Percentiles rank a stretch among this genome's conserved stretches.
phyloP scores from a whole-genome alignment of 495 filamentous ascomycete species.

The Tuber microsphaerosporum region DNA sequence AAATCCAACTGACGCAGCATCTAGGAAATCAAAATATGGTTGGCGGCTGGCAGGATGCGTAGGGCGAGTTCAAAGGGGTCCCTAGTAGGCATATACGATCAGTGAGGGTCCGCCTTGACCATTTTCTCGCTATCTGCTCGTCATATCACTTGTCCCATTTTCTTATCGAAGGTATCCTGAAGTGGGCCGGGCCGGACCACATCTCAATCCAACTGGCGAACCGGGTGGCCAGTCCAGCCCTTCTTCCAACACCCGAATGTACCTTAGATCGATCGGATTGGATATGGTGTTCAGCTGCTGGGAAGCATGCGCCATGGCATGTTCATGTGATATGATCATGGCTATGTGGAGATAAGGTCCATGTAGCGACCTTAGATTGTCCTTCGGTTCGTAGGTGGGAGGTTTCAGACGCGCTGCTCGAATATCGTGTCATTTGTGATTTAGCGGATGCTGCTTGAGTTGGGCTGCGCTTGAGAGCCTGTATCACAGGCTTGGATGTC shows the following conservation, averaged over 20 bases:
- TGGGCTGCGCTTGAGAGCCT: not conserved
- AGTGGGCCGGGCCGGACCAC: conserved; percentile 4
- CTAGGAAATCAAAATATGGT: not conserved
- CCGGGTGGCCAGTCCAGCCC: not conserved
- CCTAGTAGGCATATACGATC: not conserved
- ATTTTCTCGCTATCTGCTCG: not conserved
- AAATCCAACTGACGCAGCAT: not conserved
- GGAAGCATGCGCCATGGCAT: not conserved
- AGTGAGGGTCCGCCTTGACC: not conserved
- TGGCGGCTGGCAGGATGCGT: not conserved
- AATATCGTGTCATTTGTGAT: not conserved
- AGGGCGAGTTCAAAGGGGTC: not conserved
- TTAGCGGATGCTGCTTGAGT: not conserved
- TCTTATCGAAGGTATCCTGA: not conserved
- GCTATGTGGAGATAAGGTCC: conserved; percentile 1
- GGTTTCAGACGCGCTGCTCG: not conserved
- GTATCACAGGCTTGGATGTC: not conserved
- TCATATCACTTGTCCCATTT: conserved; percentile 1
- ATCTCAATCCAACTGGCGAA: conserved; percentile 2
- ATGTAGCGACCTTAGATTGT: not conserved
- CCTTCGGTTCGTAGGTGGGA: not conserved
- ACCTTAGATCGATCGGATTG: conserved; percentile 1
- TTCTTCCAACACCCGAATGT: not conserved
- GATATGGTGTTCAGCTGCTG: not conserved
- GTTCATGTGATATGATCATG: not conserved